Evolutionary conservation across 495 filamentous ascomycete species (phyloP).

Genomic region (Melanomma pulvis-pyrius): DNA sequence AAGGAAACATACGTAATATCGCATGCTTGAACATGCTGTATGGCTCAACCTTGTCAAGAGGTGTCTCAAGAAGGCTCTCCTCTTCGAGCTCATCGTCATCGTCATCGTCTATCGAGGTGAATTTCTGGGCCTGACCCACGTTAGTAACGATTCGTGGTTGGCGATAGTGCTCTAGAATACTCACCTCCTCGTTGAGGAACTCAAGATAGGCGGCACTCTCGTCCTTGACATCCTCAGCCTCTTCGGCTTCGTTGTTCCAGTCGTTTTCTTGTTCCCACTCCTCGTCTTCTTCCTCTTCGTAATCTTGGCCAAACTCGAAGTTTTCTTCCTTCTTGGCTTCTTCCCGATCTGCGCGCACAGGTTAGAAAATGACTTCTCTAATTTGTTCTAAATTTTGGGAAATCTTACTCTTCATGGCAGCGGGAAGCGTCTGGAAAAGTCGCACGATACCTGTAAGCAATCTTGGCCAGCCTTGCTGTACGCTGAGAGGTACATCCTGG

Average conservation of each 20-base stretch:
- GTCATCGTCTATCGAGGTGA: conserved; percentile 67
- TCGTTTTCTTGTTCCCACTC: conserved; percentile 74
- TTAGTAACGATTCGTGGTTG: neutral
- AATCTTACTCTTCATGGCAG: conserved; percentile 76
- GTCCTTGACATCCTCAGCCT: conserved; percentile 75
- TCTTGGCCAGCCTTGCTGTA: conserved; percentile 96
- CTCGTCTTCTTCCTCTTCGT: conserved; percentile 66
- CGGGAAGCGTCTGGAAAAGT: conserved; percentile 88
- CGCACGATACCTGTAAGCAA: conserved; percentile 86
- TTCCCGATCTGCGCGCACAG: conserved; percentile 64
- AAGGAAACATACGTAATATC: conserved; percentile 71
- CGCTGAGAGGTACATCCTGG: conserved; percentile 78
- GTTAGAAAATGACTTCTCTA: conserved; percentile 3
- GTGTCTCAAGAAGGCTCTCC: conserved; percentile 87
- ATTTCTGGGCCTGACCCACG: conserved; percentile 71
- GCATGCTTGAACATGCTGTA: conserved; percentile 83
- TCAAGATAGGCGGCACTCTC: conserved; percentile 94
- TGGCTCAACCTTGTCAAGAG: conserved; percentile 90
- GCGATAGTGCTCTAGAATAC: conserved; percentile 7
- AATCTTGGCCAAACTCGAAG: conserved; percentile 66
- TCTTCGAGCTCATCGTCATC: conserved; percentile 93
- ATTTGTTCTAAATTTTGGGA: neutral
- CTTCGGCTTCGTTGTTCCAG: conserved; percentile 60
- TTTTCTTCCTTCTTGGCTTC: conserved; percentile 88
- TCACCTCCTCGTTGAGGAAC: conserved; percentile 87